Percentiles rank a stretch among this genome's conserved stretches.
Conservation (phyloP, 73 alveolate species). For the Breviolum minutum region DNA sequence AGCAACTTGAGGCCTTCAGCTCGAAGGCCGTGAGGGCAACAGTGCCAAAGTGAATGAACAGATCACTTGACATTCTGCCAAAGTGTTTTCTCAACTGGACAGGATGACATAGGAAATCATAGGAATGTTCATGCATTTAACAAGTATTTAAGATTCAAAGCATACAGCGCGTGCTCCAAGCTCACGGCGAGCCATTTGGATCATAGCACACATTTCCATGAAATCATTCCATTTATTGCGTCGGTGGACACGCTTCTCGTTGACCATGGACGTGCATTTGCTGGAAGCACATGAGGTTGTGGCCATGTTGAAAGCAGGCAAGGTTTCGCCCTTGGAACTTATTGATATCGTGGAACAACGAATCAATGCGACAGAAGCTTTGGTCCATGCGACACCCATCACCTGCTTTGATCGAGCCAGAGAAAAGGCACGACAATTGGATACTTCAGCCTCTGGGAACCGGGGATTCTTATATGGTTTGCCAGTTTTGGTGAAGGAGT, state of each 20-base stretch:
- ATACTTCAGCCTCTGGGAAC: background rate
- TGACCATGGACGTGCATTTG: constrained; percentile 42
- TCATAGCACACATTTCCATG: too few species aligned
- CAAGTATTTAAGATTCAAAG: background rate
- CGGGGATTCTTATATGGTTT: constrained; percentile 72
- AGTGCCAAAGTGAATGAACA: background rate
- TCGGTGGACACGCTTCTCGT: background rate
- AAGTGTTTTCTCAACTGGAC: background rate
- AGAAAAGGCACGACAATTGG: constrained; percentile 15
- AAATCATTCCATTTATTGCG: too few species aligned
- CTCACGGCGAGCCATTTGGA: too few species aligned
- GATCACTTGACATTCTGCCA: background rate
- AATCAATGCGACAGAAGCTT: constrained; percentile 1
- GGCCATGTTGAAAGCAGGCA: constrained; percentile 29
- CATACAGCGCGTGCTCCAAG: too few species aligned
- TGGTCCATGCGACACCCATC: constrained; percentile 64
- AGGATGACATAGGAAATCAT: background rate
- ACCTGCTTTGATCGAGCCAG: constrained; percentile 88
- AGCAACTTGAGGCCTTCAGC: constrained; percentile 7
- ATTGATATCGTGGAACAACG: constrained; percentile 58
- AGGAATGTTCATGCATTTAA: background rate
- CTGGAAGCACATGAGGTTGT: constrained; percentile 62
- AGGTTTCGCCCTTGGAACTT: constrained; percentile 46
- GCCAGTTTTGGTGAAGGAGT: constrained; percentile 74
- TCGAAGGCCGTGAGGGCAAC: background rate